Evolutionary conservation across 2,329 filamentous ascomycete species (phyloP).

Genomic region (Aspergillus ochraceus): DNA sequence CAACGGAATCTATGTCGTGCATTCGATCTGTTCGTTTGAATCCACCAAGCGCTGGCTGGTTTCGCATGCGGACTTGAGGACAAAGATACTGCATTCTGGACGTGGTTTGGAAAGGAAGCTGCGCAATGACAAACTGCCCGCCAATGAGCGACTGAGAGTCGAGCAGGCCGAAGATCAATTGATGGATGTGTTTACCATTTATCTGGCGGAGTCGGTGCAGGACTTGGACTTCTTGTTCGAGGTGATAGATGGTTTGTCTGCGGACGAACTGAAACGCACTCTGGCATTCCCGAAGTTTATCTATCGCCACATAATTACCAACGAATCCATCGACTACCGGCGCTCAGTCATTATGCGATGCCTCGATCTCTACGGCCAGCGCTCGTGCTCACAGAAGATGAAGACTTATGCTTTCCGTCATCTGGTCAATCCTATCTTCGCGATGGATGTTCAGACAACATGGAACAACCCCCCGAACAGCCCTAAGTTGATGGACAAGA

Average conservation of each 20-base stretch:
- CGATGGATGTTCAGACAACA: constrained; percentile 89
- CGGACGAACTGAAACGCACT: constrained; percentile 75
- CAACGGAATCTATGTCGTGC: constrained; percentile 82
- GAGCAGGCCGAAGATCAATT: constrained; percentile 88
- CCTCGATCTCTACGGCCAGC: constrained; percentile 81
- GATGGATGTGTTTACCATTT: constrained; percentile 79
- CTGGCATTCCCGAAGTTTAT: constrained; percentile 78
- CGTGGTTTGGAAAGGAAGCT: constrained; percentile 77
- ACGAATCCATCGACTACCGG: constrained; percentile 81
- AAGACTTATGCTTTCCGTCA: constrained; percentile 92
- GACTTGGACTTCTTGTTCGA: constrained; percentile 83
- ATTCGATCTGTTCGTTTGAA: constrained; percentile 70
- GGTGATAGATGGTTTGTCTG: constrained; percentile 79
- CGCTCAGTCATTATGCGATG: constrained; percentile 79
- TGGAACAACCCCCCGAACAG: constrained; percentile 62
- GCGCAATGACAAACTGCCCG: constrained; percentile 67
- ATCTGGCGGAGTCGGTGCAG: constrained; percentile 70
- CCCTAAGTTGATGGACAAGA: constrained; percentile 77
- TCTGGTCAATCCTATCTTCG: constrained; percentile 92
- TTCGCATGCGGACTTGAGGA: constrained; percentile 58
- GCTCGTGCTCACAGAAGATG: constrained; percentile 77
- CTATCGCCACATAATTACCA: constrained; percentile 80
- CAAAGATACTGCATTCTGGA: constrained; percentile 62
- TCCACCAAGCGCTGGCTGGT: constrained; percentile 67
- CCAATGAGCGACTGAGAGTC: constrained; percentile 75